Evolutionary conservation across 306 rosid genomes (phyloP).

Genomic region (Pterocarpus santalinus): DNA sequence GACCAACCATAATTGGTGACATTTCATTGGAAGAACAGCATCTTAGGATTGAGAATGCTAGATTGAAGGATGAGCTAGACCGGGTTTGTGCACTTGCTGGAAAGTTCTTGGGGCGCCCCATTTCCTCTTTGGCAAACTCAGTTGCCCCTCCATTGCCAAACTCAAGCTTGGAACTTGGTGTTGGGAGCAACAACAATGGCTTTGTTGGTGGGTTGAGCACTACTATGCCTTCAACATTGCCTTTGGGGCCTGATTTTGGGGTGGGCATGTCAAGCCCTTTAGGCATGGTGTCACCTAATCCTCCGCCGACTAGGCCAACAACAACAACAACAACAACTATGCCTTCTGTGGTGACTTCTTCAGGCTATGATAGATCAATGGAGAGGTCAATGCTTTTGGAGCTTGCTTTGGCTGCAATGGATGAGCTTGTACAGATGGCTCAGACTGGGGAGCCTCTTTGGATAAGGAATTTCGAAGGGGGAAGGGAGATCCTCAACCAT

Average conservation of each 20-base stretch:
- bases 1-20: slow-evolving; percentile 82
- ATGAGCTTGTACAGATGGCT: slow-evolving; percentile 85
- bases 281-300: slow-evolving; percentile 48
- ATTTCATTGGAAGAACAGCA: slow-evolving; percentile 93
- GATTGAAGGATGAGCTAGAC: slow-evolving; percentile 87
- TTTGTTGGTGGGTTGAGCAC: slow-evolving; percentile 64
- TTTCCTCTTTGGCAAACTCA: slow-evolving; percentile 58
- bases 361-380: slow-evolving; percentile 62
- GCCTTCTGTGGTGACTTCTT: not conserved
- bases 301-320: slow-evolving; percentile 47
- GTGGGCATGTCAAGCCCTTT: slow-evolving; percentile 60
- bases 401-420: slow-evolving; percentile 96
- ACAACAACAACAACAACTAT: not conserved
- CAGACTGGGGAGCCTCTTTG: slow-evolving; percentile 87
- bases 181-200: slow-evolving; percentile 73
- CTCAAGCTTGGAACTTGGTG: slow-evolving; percentile 86
- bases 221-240: slow-evolving; percentile 62
- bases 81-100: slow-evolving; percentile 86
- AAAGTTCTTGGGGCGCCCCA: slow-evolving; percentile 84
- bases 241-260: slow-evolving; percentile 70
- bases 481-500: slow-evolving; percentile 73
- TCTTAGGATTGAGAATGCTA: slow-evolving; percentile 80
- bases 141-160: slow-evolving; percentile 72
- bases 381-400: slow-evolving; percentile 87
- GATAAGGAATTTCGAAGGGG: slow-evolving; percentile 76